A percentile compares a stretch with the other conserved stretches of the same genome.
These are phyloP conservation scores for Cryphonectria carpinicola DNA, from an alignment of 2,329 filamentous ascomycete species.

Conservation along the genomic window DNA sequence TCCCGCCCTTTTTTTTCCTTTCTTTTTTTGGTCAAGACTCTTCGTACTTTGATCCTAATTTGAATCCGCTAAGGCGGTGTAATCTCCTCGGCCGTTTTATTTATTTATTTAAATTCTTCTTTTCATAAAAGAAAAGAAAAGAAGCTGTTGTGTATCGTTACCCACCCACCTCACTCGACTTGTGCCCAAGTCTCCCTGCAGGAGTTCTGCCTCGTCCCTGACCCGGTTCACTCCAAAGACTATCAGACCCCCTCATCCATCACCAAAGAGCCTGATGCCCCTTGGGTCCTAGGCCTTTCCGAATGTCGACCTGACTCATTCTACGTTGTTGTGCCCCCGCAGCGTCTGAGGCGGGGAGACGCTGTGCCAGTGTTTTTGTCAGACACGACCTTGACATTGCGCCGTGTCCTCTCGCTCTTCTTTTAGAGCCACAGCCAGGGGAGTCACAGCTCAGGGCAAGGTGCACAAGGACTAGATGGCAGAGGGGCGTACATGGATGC, in stretches of 20 bases:
- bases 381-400: constrained; percentile 21
- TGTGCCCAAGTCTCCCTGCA: neutral
- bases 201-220: neutral
- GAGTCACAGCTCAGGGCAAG: constrained; percentile 11
- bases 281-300: neutral
- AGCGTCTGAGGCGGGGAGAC: constrained; percentile 23
- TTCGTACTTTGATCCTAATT: neutral
- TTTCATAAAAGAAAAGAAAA: neutral
- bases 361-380: constrained; percentile 26
- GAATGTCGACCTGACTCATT: neutral
- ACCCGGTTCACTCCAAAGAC: constrained; percentile 4
- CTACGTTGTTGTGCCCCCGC: constrained; percentile 18
- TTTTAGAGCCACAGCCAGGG: constrained; percentile 9
- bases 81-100: neutral
- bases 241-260: neutral
- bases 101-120: too few species aligned
- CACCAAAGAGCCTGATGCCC: neutral
- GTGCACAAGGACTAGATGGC: constrained; percentile 3
- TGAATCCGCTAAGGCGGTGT: neutral
- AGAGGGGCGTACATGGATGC: constrained; percentile 15
- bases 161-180: constrained; percentile 7
- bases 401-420: constrained; percentile 15
- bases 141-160: constrained; percentile 16
- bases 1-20: too few species aligned
- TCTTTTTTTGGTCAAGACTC: too few species aligned